Base-by-base conservation (phyloP, 345 rosid genomes). In the Brassica incana region DNA sequence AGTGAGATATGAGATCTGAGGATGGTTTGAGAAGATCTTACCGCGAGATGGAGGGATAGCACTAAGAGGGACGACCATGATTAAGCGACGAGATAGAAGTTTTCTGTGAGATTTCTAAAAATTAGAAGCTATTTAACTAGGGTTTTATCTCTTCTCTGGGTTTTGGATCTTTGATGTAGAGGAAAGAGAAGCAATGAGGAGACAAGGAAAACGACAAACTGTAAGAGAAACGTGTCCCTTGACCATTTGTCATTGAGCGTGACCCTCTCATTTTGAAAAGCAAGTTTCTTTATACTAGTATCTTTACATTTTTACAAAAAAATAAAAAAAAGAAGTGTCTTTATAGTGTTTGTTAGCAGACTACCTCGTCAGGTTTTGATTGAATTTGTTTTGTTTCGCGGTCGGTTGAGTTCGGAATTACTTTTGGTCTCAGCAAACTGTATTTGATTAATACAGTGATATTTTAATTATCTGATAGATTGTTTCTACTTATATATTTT, bases 361-460 rank as follows among this genome's bases (percentile, higher is more conserved):
- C 48, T 87, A 6, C 71, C 83, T 72, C 96, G 91, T 73, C 93
- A 91, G 67, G 84, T 81, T 23, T 85, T 92, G 8, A 83, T 90
- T 27, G 97, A 96, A 83, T 98, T 91, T 66, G 86, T 79, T 0
- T 83, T 93, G 85, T 88, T 90, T 27, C 92, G 6, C 88, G 78
- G 82, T 43, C 89, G 69, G 93, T 88, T 2, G 93, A 91, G 18
- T 68, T 89, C 1, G 71, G 66, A 30, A 2, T 18, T 18, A 56
- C 5, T n/a, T 75, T 48, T 48, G 92, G 85, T 58, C 69, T 80
- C 45, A 87, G 82, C 82, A 89, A 89, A 81, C 23, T 86, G 77
- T 91, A 78, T 36, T 63, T 91, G 48, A 54, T 18, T 33, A 60
- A 27, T 64, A 70, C 27, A 1, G 48, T 59, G 11, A 25, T 4